These are phyloP conservation scores for Trichoderma pleuroti DNA, from an alignment of 2,329 filamentous ascomycete species.

Conservation along the genomic window DNA sequence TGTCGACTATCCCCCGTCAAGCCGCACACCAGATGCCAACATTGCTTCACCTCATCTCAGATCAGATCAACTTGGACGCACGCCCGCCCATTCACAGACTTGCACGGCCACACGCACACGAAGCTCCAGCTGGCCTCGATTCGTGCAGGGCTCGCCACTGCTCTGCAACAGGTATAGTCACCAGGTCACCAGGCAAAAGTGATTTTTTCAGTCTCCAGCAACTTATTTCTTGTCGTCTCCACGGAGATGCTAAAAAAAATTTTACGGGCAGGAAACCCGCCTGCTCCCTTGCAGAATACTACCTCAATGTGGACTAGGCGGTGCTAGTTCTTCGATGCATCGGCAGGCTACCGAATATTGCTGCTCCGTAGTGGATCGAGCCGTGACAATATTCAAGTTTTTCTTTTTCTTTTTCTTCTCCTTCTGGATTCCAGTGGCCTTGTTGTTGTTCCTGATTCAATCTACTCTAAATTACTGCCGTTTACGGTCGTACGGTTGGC, in stretches of 20 bases:
- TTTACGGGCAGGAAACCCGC: neutral
- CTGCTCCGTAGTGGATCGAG: neutral
- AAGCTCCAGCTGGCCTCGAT: neutral
- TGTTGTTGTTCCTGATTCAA: neutral
- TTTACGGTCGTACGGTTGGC: neutral
- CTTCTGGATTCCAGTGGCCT: neutral
- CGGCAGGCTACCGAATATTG: conserved; percentile 4
- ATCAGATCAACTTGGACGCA: neutral
- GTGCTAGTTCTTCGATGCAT: neutral
- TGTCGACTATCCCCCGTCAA: neutral
- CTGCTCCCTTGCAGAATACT: neutral
- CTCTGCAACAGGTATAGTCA: neutral
- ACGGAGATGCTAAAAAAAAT: neutral
- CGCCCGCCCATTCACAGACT: neutral
- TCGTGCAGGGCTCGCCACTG: neutral
- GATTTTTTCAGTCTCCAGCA: neutral
- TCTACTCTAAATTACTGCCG: conserved; percentile 6
- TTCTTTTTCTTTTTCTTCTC: neutral
- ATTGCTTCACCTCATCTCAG: neutral
- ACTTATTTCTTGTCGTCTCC: neutral
- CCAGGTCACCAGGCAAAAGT: neutral
- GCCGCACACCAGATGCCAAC: neutral
- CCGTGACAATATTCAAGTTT: neutral
- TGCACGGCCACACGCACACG: neutral
- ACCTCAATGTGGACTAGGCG: conserved; percentile 2